Base-by-base conservation (phyloP, 2,329 filamentous ascomycete genomes). In the Harringtonia lauricola region DNA sequence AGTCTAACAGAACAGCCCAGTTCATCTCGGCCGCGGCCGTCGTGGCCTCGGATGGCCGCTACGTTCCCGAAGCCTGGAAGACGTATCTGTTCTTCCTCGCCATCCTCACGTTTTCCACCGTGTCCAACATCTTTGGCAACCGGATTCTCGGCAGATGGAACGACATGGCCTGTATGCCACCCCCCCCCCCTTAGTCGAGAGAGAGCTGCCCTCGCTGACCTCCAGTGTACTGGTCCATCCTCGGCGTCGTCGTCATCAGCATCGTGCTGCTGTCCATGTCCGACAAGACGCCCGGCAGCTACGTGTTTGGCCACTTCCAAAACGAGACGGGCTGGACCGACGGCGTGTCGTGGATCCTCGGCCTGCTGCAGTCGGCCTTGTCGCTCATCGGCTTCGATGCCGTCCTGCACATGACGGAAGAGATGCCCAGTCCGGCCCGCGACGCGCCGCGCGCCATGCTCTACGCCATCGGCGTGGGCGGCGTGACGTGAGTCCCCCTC, bases 381-480 rank as follows among this genome's bases (percentile, higher is more conserved):
- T 61, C 62, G 43, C 41, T 49, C 30, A 49, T 45, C 7, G 48
- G 45, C 14, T 49, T 50, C 33, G 47, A 66, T 39, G 58, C 57
- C 1, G 57, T 59, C 13, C 53, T 64, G 14, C 62, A 65, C 49
- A 50, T 65, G 33, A 59, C 61, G 2, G 63, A 65, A 46, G 63
- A 65, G 37, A 58, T 58, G 21, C 56, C 51, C 0, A 47, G 57
- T 36, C 52, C 62, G 4, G 53, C 52, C 9, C 52, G 45, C 1
- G 52, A 54, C 3, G 55, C 64, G 3, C 62, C 61, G 0, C 52
- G 51, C 33, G 60, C 60, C 5, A 50, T 65, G 13, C 41, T 62
- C 29, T 52, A 54, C 2, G 59, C 58, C 0, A 50, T 64, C 1
- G 44, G 50, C 1, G 56, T 64, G 15, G 60, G 60, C 2, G 62